Percentiles rank a stretch among this genome's conserved stretches.
Conservation (phyloP, 768 basidiomycete genomes). For the Hygrophorus russula region DNA sequence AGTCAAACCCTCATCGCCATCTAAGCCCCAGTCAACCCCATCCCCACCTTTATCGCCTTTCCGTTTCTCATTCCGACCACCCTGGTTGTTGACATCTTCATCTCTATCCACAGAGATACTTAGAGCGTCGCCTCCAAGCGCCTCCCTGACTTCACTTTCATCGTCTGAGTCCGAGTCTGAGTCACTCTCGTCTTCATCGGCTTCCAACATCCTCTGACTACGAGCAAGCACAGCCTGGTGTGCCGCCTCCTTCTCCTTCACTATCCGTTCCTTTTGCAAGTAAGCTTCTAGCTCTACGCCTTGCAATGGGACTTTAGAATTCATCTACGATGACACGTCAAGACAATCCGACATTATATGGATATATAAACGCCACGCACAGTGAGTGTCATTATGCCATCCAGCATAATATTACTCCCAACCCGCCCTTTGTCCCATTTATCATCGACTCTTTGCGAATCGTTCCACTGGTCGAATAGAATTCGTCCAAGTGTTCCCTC, state of each 20-base stretch:
- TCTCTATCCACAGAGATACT: conserved; percentile 27
- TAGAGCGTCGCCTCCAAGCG: conserved; percentile 39
- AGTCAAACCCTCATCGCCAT: conserved; percentile 65
- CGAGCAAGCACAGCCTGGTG: conserved; percentile 77
- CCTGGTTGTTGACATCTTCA: conserved; percentile 13
- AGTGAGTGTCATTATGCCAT: conserved; percentile 54
- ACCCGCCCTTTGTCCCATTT: conserved; percentile 89
- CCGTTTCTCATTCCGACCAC: conserved; percentile 21
- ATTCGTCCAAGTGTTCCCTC: conserved; percentile 69
- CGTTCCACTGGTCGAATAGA: conserved; percentile 83
- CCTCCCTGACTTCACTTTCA: conserved; percentile 50
- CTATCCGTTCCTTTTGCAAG: conserved; percentile 61
- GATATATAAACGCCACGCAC: conserved; percentile 25
- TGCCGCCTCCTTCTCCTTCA: conserved; percentile 76
- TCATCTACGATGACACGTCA: conserved; percentile 40
- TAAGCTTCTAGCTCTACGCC: conserved; percentile 81
- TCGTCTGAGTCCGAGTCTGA: conserved; percentile 60
- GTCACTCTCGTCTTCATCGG: conserved; percentile 83
- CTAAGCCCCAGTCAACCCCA: conserved; percentile 56
- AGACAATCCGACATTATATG: conserved; percentile 5
- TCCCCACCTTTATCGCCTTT: conserved; percentile 40
- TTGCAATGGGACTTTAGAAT: conserved; percentile 80
- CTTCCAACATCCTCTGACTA: conserved; percentile 83
- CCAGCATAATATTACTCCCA: conserved; percentile 77
- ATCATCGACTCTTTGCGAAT: conserved; percentile 63